Evolutionary conservation across 306 rosid genomes (phyloP).

Genomic region (apple (Malus domestica)): DNA sequence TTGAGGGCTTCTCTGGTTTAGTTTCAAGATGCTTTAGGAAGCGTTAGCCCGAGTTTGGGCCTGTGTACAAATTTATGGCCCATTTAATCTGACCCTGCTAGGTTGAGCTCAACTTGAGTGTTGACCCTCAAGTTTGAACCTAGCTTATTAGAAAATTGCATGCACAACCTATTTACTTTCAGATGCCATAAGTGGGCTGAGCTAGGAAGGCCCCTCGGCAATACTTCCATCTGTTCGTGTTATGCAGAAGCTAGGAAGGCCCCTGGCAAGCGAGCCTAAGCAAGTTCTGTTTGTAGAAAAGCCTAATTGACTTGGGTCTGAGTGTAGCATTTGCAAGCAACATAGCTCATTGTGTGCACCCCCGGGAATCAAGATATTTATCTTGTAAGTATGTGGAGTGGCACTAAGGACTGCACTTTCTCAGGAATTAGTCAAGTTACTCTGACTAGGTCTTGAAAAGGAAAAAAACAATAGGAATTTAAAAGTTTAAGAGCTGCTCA

Average conservation of each 20-base stretch:
- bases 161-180: neutral
- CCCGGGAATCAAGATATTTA: neutral
- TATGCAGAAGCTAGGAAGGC: neutral
- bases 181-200: neutral
- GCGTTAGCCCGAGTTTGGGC: neutral
- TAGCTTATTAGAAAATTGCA: neutral
- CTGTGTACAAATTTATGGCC: neutral
- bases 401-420: neutral
- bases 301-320: neutral
- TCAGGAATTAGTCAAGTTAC: neutral
- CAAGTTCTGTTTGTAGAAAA: neutral
- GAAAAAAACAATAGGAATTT: neutral
- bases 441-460: neutral
- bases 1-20: neutral
- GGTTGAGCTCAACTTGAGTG: neutral
- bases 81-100: neutral
- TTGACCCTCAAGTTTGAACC: neutral
- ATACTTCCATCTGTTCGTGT: neutral
- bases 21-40: neutral
- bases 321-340: neutral
- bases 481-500: neutral
- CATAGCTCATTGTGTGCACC: neutral
- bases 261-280: neutral
- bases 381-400: neutral
- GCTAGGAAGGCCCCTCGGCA: neutral